Percentiles rank a stretch among this genome's conserved stretches.
These are phyloP conservation scores for Tripidium arundinaceum DNA, from an alignment of 202 grass and related monocot species.

Conservation along the genomic window DNA sequence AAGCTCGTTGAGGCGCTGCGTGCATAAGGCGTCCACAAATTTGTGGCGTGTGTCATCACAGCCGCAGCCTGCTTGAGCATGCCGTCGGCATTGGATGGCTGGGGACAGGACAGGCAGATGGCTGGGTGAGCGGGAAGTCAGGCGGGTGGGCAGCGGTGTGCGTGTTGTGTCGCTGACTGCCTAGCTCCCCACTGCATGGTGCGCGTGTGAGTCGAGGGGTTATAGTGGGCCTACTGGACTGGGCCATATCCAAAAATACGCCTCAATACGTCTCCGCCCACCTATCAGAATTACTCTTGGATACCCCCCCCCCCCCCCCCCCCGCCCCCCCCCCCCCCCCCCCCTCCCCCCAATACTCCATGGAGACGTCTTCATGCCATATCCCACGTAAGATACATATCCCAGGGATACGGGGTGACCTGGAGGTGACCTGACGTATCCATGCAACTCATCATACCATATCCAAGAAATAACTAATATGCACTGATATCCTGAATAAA, in stretches of 20 bases:
- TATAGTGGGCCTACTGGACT: neutral
- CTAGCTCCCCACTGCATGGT: neutral
- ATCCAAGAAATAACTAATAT: neutral
- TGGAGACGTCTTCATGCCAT: neutral
- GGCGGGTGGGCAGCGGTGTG: fast-evolving
- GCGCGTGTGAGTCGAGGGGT: neutral
- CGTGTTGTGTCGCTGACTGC: neutral
- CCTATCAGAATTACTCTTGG: neutral
- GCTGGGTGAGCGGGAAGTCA: neutral
- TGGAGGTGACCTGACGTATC: neutral
- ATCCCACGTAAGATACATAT: neutral
- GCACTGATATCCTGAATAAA: neutral
- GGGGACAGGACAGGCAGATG: neutral
- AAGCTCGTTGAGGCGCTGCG: neutral
- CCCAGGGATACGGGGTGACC: too few species aligned
- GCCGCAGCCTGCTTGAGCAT: neutral
- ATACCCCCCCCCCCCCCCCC: too few species aligned
- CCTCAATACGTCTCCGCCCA: neutral
- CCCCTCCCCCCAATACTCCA: too few species aligned
- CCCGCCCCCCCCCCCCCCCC: too few species aligned
- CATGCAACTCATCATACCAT: neutral
- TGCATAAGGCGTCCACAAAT: neutral
- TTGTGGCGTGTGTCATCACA: neutral
- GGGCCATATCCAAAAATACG: neutral
- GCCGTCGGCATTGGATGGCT: neutral